Base-by-base conservation (phyloP, 2,329 filamentous ascomycete genomes). In the Neophaeococcomyces aloes region DNA sequence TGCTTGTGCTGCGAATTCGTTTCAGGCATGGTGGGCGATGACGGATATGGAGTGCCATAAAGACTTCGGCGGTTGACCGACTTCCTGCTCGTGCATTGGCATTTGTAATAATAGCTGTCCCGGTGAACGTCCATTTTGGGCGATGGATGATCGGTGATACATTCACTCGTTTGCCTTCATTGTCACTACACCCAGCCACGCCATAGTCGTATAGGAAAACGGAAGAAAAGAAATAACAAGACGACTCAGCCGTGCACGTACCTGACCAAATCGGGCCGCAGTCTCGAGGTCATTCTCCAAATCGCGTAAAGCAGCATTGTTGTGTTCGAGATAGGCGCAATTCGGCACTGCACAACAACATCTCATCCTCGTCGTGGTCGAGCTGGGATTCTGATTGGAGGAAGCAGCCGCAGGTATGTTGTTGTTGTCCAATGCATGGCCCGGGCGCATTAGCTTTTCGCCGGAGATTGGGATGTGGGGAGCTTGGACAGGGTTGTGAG, bases 251-350 rank as follows among this genome's bases (percentile, higher is more conserved):
- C 15, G 19, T 44, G 47, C 52, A 77, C 85, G 61, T 81, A 95
- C 89, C 83, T 95, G 85, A 53, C 91, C 91, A 56, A 95, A 75
- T 60, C 83, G 76, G 38, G 87, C 91, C 31, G 91, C 91, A 41
- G 78, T 86, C 56, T 81, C 79, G 42, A 95, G 83, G 66, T 95
- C 86, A 56, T 81, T 83, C 65, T 96, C 89, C 52, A 96, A 74
- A 48, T 77, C 81, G 55, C 86, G 80, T 36, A 96, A 72, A 50
- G 86, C 72, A 35, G 75, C 72, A 62, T 79, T 81, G 65, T 89
- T 95, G 65, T 88, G 81, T 62, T 77, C 78, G 49, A 95, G 73
- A 60, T 83, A 86, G 54, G 79, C 75, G 64, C 89, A 96, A 57
- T 86, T 79, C 49, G 71, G 61, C 53, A 78, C 79, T 45, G 87